phyloP scores from a whole-genome alignment of 805 yeast genomes.

The Kodamaea hsintzibuensis region DNA sequence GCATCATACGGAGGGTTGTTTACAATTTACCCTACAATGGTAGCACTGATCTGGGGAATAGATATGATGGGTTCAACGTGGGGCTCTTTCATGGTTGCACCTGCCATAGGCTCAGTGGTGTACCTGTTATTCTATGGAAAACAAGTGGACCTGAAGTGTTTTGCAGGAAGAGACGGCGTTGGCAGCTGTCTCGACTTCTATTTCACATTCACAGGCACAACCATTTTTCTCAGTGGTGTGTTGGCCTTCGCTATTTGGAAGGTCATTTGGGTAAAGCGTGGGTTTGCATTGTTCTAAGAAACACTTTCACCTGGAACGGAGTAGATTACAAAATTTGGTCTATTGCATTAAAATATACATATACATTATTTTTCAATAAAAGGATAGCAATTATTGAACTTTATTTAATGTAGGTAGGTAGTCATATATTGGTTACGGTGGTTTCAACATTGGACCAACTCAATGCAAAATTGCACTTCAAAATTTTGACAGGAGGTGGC shows the following conservation, averaged over 20 bases:
- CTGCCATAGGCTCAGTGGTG: conserved; percentile 75
- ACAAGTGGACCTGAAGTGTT: conserved; percentile 51
- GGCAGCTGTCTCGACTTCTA: conserved; percentile 27
- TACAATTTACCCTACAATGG: conserved; percentile 82
- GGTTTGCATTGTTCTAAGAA: conserved; percentile 23
- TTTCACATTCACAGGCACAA: conserved; percentile 26
- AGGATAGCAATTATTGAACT: too few species aligned
- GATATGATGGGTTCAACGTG: conserved; percentile 89
- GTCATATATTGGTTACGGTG: too few species aligned
- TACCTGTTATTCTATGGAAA: conserved; percentile 72
- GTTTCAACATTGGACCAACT: too few species aligned
- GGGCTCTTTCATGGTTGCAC: conserved; percentile 87
- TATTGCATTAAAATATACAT: too few species aligned
- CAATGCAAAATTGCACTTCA: too few species aligned
- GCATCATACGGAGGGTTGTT: conserved; percentile 78
- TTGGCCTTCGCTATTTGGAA: conserved; percentile 31
- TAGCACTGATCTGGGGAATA: conserved; percentile 84
- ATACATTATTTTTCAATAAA: too few species aligned
- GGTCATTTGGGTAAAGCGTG: conserved; percentile 31
- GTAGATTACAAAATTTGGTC: too few species aligned
- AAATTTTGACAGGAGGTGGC: too few species aligned
- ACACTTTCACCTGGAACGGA: background rate
- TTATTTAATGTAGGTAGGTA: too few species aligned
- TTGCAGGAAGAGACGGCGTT: conserved; percentile 5
- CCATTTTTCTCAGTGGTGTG: conserved; percentile 26